Evolutionary conservation across 768 basidiomycete species (phyloP), one percentile per base, ranked within the genome.

Genomic region (Boletales sp.): DNA sequence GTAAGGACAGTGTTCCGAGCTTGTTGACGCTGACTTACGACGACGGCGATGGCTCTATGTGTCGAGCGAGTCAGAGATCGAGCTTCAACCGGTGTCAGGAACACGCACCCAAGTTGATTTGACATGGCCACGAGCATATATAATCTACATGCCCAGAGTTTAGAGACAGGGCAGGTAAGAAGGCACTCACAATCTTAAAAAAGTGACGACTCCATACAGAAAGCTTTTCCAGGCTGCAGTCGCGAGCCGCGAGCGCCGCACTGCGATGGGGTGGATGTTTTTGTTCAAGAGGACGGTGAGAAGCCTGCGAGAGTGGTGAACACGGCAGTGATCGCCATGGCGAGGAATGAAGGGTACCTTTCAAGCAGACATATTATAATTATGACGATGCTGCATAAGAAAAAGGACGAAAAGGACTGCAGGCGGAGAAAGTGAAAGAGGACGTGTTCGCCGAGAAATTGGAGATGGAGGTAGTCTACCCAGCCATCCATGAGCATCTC

Each of bases 111-210:
- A n/a, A 80, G 49, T 48, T 86, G 79, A 54, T 84, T 80, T 18
- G 85, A 80, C 84, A 87, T 87, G 21, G 82, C 77, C 45, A 84
- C 71, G 14, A 89, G 74, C 85, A 89, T 87, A 59, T 87, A 88
- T 52, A 78, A 67, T 48, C 86, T 87, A 46, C 10, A 30, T 38
- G 13, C 15, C 17, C 21, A 39, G 45, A 42, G 50, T 56, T 49
- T n/a, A 34, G 33, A 11, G 9, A 14, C 33, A 14, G 33, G 4
- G 14, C 33, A 2, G 21, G 4, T 34, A 4, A 11, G 14, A 4
- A 14, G 4, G 33, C 9, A 35, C 84, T 64, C 61, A 87, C 87
- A 89, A 63, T 72, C 86, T 72, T 25, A 83, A 63, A 43, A 80
- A 69, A 0, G 79, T 82, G n/a, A 76, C 75, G 14, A 77, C 42